Conservation (phyloP, 176 grass and related monocot species). For the Areca catechu region DNA sequence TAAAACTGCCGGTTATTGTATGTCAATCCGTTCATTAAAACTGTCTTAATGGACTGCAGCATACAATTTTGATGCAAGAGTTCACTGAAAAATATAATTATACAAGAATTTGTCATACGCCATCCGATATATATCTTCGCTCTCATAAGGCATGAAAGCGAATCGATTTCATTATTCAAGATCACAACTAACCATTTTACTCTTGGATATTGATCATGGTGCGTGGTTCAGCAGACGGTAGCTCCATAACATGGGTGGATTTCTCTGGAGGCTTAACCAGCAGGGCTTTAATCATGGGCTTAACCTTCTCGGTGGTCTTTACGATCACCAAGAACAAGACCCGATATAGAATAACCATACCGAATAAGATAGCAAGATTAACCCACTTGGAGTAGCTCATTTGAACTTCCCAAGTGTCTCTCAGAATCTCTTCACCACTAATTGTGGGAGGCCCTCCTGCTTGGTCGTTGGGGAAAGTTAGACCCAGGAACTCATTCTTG, state of each 20-base stretch:
- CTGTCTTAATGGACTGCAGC: no score
- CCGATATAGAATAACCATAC: slow-evolving; percentile 66
- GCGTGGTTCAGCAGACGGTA: not conserved
- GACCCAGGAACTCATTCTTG: slow-evolving; percentile 45
- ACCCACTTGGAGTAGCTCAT: slow-evolving; percentile 52
- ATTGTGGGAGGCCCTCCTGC: slow-evolving; percentile 24
- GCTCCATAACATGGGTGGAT: no score
- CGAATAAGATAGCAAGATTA: slow-evolving; percentile 35
- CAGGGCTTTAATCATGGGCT: slow-evolving; percentile 16
- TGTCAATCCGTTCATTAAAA: no score
- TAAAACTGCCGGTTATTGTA: no score
- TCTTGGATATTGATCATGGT: not conserved
- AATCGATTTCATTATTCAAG: not conserved
- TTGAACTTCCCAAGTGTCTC: slow-evolving; percentile 26
- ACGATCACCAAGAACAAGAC: slow-evolving; percentile 34
- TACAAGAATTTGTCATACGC: no score
- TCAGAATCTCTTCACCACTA: slow-evolving; percentile 32
- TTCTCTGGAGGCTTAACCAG: no score
- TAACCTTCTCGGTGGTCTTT: slow-evolving; percentile 22
- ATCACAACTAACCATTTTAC: no score
- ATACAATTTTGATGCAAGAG: no score
- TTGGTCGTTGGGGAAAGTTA: slow-evolving; percentile 42
- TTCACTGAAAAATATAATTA: no score
- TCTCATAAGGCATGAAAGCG: not conserved
- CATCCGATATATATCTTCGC: not conserved